These are phyloP conservation scores for Cyclotella cryptica DNA, from an alignment of 108 stramenopile species.

Conservation along the genomic window DNA sequence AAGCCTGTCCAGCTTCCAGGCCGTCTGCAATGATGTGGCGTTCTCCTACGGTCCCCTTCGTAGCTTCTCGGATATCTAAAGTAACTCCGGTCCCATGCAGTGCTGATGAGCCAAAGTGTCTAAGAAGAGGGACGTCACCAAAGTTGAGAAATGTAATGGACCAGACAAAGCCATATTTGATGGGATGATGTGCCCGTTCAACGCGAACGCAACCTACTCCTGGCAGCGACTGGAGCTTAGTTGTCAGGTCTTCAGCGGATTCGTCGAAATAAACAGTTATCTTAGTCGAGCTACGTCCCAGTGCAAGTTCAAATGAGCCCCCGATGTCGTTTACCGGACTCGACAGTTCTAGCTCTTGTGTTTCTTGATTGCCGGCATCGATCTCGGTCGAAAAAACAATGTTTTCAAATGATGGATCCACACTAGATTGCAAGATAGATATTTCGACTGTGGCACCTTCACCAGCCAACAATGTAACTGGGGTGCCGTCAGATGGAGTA, in stretches of 20 bases:
- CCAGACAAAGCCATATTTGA: conserved; percentile 44
- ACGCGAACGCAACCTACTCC: conserved; percentile 52
- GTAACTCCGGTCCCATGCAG: conserved; percentile 40
- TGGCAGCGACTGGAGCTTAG: conserved; percentile 49
- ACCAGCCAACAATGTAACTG: conserved; percentile 29
- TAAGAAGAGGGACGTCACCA: conserved; percentile 66
- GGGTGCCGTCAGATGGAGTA: conserved; percentile 16
- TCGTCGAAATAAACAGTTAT: conserved; percentile 32
- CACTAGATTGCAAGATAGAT: conserved; percentile 30
- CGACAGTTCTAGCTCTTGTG: conserved; percentile 36
- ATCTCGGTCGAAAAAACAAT: conserved; percentile 37
- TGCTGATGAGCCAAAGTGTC: conserved; percentile 32
- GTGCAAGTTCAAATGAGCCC: conserved; percentile 39
- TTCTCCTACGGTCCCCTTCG: conserved; percentile 35
- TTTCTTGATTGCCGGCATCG: conserved; percentile 18
- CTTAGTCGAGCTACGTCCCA: conserved; percentile 13
- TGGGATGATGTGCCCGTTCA: neutral
- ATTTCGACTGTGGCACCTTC: conserved; percentile 26
- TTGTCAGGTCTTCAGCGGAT: conserved; percentile 46
- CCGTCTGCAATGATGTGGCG: conserved; percentile 29
- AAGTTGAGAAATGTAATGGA: conserved; percentile 50
- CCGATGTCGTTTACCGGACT: conserved; percentile 33
- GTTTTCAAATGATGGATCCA: conserved; percentile 36
- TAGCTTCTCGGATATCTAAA: conserved; percentile 36
- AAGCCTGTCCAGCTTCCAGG: conserved; percentile 39